Evolutionary conservation across 345 rosid genomes (phyloP).

Genomic region (Eucalyptus marginata): DNA sequence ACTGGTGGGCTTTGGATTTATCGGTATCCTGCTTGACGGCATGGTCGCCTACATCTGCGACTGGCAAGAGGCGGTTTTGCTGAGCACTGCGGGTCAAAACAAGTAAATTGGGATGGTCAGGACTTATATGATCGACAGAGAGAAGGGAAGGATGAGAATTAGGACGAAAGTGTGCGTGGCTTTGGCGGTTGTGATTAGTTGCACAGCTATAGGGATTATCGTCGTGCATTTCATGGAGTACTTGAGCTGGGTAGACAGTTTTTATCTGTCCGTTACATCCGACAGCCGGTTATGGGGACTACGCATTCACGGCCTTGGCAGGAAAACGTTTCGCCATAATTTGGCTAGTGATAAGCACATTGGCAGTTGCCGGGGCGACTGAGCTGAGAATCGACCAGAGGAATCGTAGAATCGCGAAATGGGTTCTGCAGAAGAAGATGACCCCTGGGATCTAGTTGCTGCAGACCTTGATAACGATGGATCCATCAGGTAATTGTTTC

Average conservation of each 20-base stretch:
- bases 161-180: slow-evolving; percentile 45
- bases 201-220: slow-evolving; percentile 35
- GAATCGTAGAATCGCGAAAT: slow-evolving; percentile 37
- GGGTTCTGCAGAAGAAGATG: slow-evolving; percentile 55
- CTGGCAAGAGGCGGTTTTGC: slow-evolving; percentile 37
- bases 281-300: slow-evolving; percentile 58
- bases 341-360: slow-evolving; percentile 47
- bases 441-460: slow-evolving; percentile 58
- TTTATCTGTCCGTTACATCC: slow-evolving; percentile 56
- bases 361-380: slow-evolving; percentile 55
- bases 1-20: slow-evolving; percentile 46
- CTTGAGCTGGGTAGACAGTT: slow-evolving; percentile 43
- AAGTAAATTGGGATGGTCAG: slow-evolving; percentile 24
- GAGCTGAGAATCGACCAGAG: slow-evolving; percentile 51
- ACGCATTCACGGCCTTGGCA: slow-evolving; percentile 14
- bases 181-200: slow-evolving; percentile 26
- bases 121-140: slow-evolving; percentile 38
- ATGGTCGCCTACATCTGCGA: slow-evolving; percentile 53
- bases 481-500: slow-evolving; percentile 40
- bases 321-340: slow-evolving; percentile 53
- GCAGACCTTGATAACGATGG: slow-evolving; percentile 64
- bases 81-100: slow-evolving; percentile 40
- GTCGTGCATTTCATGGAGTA: slow-evolving; percentile 26
- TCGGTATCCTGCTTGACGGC: slow-evolving; percentile 42
- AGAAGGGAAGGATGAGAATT: slow-evolving; percentile 64